A percentile compares a stretch with the other conserved stretches of the same genome.
phyloP scores from a whole-genome alignment of 805 yeast species.

The Sungouiella thailandica region DNA sequence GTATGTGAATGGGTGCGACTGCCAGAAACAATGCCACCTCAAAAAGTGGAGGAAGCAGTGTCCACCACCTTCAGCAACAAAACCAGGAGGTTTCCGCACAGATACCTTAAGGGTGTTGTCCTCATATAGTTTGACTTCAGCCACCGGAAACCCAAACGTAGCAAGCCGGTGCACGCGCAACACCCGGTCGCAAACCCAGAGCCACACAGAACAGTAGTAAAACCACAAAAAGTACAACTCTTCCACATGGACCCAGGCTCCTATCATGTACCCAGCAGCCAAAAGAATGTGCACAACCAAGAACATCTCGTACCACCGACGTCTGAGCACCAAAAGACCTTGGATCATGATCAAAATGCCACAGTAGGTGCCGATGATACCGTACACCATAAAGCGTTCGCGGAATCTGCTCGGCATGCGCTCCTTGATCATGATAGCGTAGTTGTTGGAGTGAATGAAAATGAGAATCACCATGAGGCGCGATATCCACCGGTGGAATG shows the following conservation, averaged over 20 bases:
- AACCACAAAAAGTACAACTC: slow-evolving; percentile 21
- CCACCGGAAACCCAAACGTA: slow-evolving; percentile 57
- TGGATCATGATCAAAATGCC: slow-evolving; percentile 43
- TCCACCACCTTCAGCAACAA: slow-evolving; percentile 58
- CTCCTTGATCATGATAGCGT: slow-evolving; percentile 1
- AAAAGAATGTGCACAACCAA: slow-evolving; percentile 28
- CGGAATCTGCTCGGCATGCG: slow-evolving; percentile 5
- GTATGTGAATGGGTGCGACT: slow-evolving; percentile 64
- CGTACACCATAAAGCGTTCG: slow-evolving; percentile 23
- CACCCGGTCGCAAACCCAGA: slow-evolving; percentile 31
- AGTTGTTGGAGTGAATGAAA: slow-evolving; percentile 34
- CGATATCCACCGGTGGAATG: slow-evolving; percentile 55
- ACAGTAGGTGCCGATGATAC: slow-evolving; percentile 38
- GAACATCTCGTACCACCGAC: slow-evolving; percentile 43
- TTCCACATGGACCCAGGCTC: slow-evolving; percentile 44
- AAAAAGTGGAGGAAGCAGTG: slow-evolving; percentile 55
- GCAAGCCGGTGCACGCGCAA: slow-evolving; percentile 51
- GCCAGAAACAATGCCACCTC: slow-evolving; percentile 46
- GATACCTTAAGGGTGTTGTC: slow-evolving; percentile 46
- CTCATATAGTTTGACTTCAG: slow-evolving; percentile 37
- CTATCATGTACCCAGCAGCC: slow-evolving; percentile 40
- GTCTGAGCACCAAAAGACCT: slow-evolving; percentile 41
- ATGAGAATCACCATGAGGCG: slow-evolving; percentile 41
- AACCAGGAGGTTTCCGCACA: slow-evolving; percentile 47
- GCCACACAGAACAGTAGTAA: slow-evolving; percentile 12